Evolutionary conservation across 306 rosid species (phyloP).

Genomic region (Vigna angularis): DNA sequence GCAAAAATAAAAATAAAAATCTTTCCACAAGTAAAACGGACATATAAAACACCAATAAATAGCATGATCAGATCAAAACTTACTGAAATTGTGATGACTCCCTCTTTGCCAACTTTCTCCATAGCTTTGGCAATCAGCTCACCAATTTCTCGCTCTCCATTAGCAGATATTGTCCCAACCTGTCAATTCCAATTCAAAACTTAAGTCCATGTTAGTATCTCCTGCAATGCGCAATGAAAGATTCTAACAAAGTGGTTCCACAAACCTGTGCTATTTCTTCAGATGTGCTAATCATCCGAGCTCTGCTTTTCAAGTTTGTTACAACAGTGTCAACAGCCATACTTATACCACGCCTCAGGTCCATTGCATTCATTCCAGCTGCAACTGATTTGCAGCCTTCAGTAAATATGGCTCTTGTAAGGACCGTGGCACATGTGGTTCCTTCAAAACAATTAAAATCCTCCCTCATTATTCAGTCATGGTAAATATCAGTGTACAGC

Average conservation of each 20-base stretch:
- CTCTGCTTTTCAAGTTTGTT: slow-evolving; percentile 88
- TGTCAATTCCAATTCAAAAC: slow-evolving; percentile 36
- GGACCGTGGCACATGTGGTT: slow-evolving; percentile 92
- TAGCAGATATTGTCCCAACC: slow-evolving; percentile 97
- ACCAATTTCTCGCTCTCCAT: slow-evolving; percentile 96
- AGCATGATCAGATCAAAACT: slow-evolving; percentile 42
- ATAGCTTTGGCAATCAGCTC: slow-evolving; percentile 96
- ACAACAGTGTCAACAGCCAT: slow-evolving; percentile 94
- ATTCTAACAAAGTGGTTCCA: slow-evolving; percentile 5
- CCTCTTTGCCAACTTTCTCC: slow-evolving; percentile 99
- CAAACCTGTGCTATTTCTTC: slow-evolving; percentile 98
- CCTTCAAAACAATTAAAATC: slow-evolving; percentile 58
- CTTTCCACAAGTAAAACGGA: neutral
- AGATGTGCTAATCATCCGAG: slow-evolving; percentile 93
- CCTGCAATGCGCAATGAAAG: slow-evolving; percentile 7
- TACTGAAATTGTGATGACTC: slow-evolving; percentile 92
- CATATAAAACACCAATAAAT: neutral
- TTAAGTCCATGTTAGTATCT: neutral
- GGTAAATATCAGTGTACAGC: neutral
- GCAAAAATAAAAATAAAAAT: neutral
- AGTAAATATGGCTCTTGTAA: slow-evolving; percentile 82
- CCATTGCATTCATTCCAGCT: slow-evolving; percentile 99
- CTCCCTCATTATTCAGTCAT: slow-evolving; percentile 1
- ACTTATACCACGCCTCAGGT: slow-evolving; percentile 85
- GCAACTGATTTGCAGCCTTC: slow-evolving; percentile 99